These are phyloP conservation scores for Aspergillus arachidicola DNA, from an alignment of 2,329 filamentous ascomycete genomes.

Conservation along the genomic window DNA sequence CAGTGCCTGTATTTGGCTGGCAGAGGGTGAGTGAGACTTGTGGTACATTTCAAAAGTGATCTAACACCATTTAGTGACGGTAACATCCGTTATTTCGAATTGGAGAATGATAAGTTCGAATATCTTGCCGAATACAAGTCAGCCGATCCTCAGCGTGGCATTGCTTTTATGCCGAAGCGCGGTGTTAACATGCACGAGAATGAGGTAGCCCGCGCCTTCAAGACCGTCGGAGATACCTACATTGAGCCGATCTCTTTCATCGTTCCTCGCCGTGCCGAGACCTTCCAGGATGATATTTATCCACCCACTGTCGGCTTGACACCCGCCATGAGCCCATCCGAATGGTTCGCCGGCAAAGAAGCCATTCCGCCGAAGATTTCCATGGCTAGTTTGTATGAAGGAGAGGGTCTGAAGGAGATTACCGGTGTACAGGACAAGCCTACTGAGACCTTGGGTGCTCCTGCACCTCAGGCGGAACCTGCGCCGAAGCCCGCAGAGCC, in stretches of 20 bases:
- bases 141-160: constrained; percentile 87
- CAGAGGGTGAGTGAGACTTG: constrained; percentile 71
- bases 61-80: constrained; percentile 67
- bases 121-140: constrained; percentile 97
- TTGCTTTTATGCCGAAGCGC: constrained; percentile 92
- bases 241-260: constrained; percentile 98
- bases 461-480: constrained; percentile 54
- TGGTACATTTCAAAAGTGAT: not conserved
- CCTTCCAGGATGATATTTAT: constrained; percentile 96
- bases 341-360: constrained; percentile 87
- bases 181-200: constrained; percentile 97
- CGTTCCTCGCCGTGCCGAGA: constrained; percentile 87
- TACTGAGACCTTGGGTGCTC: constrained; percentile 36
- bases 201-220: constrained; percentile 92
- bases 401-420: constrained; percentile 77
- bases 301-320: constrained; percentile 80
- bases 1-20: constrained; percentile 95
- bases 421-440: constrained; percentile 45
- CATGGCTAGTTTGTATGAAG: constrained; percentile 88
- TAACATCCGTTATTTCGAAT: constrained; percentile 99
- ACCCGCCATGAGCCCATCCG: constrained; percentile 74
- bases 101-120: constrained; percentile 98
- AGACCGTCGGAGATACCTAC: constrained; percentile 92
- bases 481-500: constrained; percentile 51
- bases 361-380: constrained; percentile 88